These are phyloP conservation scores for Amyloporia xantha DNA, from an alignment of 768 basidiomycete species.

Conservation along the genomic window DNA sequence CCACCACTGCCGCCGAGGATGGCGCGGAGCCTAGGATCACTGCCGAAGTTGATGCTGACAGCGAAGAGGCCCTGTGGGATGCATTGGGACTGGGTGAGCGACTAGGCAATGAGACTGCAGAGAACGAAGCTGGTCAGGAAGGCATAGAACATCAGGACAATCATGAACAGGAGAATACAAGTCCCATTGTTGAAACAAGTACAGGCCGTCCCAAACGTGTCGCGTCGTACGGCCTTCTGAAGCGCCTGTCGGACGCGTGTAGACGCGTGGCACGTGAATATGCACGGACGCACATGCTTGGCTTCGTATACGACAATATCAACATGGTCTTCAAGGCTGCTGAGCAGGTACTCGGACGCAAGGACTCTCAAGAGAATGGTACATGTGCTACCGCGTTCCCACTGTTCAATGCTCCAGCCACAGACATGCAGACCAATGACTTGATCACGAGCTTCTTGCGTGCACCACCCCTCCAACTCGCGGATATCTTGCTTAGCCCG, in stretches of 20 bases:
- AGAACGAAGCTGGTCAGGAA: too few relatives aligned
- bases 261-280: slow-evolving; percentile 12
- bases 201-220: background rate
- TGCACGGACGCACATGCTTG: slow-evolving; percentile 17
- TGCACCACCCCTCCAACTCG: slow-evolving; percentile 19
- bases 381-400: slow-evolving; percentile 30
- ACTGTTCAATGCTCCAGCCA: slow-evolving; percentile 19
- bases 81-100: too few relatives aligned
- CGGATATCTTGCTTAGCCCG: slow-evolving; percentile 23
- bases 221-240: slow-evolving; percentile 9
- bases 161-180: too few relatives aligned
- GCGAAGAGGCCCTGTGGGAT: too few relatives aligned
- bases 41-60: too few relatives aligned
- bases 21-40: too few relatives aligned
- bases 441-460: slow-evolving; percentile 16
- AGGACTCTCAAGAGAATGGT: slow-evolving; percentile 31
- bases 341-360: slow-evolving; percentile 29
- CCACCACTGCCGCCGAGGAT: background rate
- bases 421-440: slow-evolving; percentile 21
- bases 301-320: slow-evolving; percentile 31
- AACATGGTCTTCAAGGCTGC: slow-evolving; percentile 25
- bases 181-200: background rate
- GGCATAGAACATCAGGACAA: too few relatives aligned
- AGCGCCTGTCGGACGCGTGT: slow-evolving; percentile 19
- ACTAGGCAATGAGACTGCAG: too few relatives aligned